Conservation (phyloP, 345 rosid species). For the Camelina sativa region DNA sequence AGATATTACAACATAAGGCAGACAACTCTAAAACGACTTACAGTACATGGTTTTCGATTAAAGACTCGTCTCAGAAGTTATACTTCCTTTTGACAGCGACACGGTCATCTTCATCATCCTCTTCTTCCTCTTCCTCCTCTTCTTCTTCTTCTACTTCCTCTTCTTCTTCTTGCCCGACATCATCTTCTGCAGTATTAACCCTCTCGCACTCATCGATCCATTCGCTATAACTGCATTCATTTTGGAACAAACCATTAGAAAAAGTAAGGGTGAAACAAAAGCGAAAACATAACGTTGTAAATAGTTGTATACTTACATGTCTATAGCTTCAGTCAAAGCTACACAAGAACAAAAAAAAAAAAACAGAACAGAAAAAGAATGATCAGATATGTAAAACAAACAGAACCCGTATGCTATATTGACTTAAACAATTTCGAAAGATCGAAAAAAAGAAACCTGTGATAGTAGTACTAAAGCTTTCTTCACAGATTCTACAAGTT, state of each 20-base stretch:
- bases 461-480: slow-evolving; percentile 80
- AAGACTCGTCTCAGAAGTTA: slow-evolving; percentile 34
- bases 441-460: slow-evolving; percentile 83
- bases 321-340: slow-evolving; percentile 91
- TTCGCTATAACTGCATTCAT: slow-evolving; percentile 80
- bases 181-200: slow-evolving; percentile 69
- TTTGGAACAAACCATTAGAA: neutral
- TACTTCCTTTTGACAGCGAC: slow-evolving; percentile 43
- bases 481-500: slow-evolving; percentile 79
- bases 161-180: slow-evolving; percentile 55
- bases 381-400: neutral
- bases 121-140: slow-evolving; percentile 48
- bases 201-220: slow-evolving; percentile 98
- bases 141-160: slow-evolving; percentile 36
- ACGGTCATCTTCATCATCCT: slow-evolving; percentile 42
- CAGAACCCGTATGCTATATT: neutral
- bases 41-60: slow-evolving; percentile 18
- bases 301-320: slow-evolving; percentile 65
- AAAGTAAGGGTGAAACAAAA: neutral
- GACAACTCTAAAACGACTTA: slow-evolving; percentile 18
- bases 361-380: slow-evolving; percentile 28
- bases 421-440: neutral
- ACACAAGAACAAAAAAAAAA: slow-evolving; percentile 43
- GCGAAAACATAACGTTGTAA: neutral
- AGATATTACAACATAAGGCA: slow-evolving; percentile 34